Conservation (phyloP, 2,329 filamentous ascomycete genomes). For the Blumeriella jaapii region DNA sequence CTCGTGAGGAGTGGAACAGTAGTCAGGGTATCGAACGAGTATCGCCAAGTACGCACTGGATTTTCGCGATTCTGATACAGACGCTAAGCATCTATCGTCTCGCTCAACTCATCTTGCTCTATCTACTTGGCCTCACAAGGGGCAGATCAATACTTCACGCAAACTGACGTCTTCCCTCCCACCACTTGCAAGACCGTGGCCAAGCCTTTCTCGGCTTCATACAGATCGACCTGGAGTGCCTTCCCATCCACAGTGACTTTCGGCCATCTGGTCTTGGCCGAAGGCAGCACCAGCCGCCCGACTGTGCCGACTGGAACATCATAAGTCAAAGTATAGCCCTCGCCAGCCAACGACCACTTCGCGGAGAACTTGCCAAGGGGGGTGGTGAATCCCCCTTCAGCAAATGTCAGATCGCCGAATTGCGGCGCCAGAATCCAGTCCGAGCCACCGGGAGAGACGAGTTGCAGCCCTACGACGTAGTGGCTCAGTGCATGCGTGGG, state of each 20-base stretch:
- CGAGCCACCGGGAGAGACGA: slow-evolving; percentile 28
- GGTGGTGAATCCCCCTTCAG: slow-evolving; percentile 31
- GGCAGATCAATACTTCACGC: background rate
- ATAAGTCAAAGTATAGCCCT: slow-evolving; percentile 9
- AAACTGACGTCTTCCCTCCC: background rate
- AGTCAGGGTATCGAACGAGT: no score
- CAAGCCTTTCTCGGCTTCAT: background rate
- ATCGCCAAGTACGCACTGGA: no score
- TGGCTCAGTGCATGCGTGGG: slow-evolving; percentile 36
- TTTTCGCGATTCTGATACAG: no score
- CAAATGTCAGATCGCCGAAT: slow-evolving; percentile 29
- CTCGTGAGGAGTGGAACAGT: no score
- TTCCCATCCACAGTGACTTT: background rate
- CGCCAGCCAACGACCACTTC: slow-evolving; percentile 16
- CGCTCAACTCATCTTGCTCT: background rate
- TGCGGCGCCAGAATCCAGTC: slow-evolving; percentile 31
- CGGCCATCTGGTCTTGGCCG: background rate
- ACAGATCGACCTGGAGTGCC: background rate
- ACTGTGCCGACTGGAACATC: slow-evolving; percentile 9
- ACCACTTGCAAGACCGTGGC: background rate
- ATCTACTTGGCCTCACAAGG: background rate
- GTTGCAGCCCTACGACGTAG: slow-evolving; percentile 32
- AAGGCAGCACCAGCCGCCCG: slow-evolving; percentile 9
- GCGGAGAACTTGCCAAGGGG: slow-evolving; percentile 29
- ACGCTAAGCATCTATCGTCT: background rate